Conservation (phyloP, 2,329 filamentous ascomycete genomes). For the Colletotrichum sojae region DNA sequence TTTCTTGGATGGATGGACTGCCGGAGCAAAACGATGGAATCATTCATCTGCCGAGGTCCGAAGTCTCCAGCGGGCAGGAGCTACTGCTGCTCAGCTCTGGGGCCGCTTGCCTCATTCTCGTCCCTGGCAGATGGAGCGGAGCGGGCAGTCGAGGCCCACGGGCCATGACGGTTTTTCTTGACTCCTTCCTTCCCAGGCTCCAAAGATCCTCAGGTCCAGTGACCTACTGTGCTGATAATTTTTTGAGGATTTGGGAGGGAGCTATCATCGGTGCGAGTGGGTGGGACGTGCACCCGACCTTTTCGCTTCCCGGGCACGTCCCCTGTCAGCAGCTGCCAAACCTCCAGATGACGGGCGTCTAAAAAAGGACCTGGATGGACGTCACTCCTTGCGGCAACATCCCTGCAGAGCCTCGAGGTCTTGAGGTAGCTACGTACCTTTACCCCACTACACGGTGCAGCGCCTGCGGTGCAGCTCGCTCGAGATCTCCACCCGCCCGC, state of each 20-base stretch:
- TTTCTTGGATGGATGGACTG: not conserved
- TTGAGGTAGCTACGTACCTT: too few species aligned
- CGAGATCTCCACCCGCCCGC: not conserved
- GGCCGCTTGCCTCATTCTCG: conserved; percentile 25
- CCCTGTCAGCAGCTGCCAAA: conserved; percentile 37
- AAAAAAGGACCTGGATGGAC: conserved; percentile 19
- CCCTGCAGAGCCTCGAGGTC: not conserved
- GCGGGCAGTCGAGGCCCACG: not conserved
- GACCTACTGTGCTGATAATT: not conserved
- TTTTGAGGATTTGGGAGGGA: not conserved
- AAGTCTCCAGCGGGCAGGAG: not conserved
- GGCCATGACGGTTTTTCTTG: not conserved
- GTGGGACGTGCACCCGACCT: too few species aligned
- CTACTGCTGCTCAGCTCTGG: conserved; percentile 1
- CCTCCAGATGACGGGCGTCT: conserved; percentile 30
- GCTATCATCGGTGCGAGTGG: too few species aligned
- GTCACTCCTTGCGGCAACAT: conserved; percentile 19
- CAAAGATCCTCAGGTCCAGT: not conserved
- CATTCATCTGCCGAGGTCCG: conserved; percentile 11
- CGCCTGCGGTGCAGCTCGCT: not conserved
- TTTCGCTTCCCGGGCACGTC: conserved; percentile 23
- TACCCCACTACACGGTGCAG: too few species aligned
- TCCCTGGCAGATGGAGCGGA: conserved; percentile 4
- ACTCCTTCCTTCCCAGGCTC: not conserved
- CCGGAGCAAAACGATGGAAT: not conserved